Conservation (phyloP, 805 yeast species). For the Candida wancherniae region DNA sequence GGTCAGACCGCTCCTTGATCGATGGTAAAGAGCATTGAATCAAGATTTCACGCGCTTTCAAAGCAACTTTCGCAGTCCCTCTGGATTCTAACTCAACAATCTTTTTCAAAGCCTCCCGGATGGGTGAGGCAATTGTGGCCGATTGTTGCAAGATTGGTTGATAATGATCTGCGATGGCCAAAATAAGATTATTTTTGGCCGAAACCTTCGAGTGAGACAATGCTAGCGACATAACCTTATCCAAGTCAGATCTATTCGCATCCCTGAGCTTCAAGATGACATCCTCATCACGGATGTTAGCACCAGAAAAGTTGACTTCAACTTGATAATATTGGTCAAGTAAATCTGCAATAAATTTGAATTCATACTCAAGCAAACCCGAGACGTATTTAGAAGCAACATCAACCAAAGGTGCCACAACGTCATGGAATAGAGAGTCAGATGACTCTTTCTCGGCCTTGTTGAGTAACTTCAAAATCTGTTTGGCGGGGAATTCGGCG, state of each 20-base stretch:
- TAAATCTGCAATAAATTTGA: conserved; percentile 62
- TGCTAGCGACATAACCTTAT: conserved; percentile 64
- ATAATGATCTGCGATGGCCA: conserved; percentile 80
- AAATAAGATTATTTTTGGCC: conserved; percentile 83
- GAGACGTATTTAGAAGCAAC: conserved; percentile 65
- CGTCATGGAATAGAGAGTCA: conserved; percentile 43
- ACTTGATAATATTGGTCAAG: conserved; percentile 69
- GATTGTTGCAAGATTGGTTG: conserved; percentile 73
- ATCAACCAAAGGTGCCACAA: conserved; percentile 67
- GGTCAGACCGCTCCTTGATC: conserved; percentile 92
- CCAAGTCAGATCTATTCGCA: conserved; percentile 71
- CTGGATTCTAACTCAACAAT: conserved; percentile 88
- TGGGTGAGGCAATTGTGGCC: conserved; percentile 55
- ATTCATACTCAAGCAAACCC: conserved; percentile 85
- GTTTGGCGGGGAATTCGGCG: conserved; percentile 93
- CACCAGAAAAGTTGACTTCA: conserved; percentile 75
- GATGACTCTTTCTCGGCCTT: conserved; percentile 49
- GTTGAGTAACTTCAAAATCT: conserved; percentile 64
- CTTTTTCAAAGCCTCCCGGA: conserved; percentile 68
- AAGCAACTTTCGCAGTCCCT: conserved; percentile 86
- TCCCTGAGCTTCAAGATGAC: conserved; percentile 85
- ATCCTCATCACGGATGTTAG: conserved; percentile 78
- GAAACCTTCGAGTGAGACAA: conserved; percentile 91
- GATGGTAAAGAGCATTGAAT: conserved; percentile 97
- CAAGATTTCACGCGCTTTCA: conserved; percentile 92